Base-by-base conservation (phyloP, 202 grass and related monocot genomes). In the Panicum virgatum region DNA sequence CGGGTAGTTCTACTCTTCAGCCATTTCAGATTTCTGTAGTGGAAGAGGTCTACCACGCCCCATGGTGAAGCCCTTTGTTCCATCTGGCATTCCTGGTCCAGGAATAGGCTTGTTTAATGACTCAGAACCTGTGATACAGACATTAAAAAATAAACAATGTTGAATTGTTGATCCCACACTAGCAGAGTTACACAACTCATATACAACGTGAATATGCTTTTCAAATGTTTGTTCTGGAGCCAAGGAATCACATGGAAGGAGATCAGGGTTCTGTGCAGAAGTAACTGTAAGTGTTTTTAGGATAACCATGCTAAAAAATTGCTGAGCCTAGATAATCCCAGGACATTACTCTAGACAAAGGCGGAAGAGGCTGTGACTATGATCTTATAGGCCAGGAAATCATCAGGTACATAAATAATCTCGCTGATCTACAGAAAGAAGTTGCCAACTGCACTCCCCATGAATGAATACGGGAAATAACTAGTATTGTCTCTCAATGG, bases 11-110 rank as follows among this genome's bases (percentile, higher is more conserved):
- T 79, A 90, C 69, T 83, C 80, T 69, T 80, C 88, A 48, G 64
- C 42, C 14, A 76, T 84, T 34, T 69, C 69, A 14, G 26, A 59
- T 8, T 83, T 89, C 80, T 86, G 52, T 16, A 42, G 45, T 57
- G 69, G 62, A 62, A 88, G 25, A 72, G 83, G 80, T 83, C 64
- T 96, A 38, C 96, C 96, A 62, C 96, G 93, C 52, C 91, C 93
- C 80, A 92, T 63, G 18, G 86, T 46, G 59, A 99, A 99, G 22
- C 93, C 93, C 75, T 75, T 91, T 13, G 91, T 99, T 36, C 96
- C 96, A 87, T 94, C 91, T 39, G 91, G 93, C 93, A 96, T 96
- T 83, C 83, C 93, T 0, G 92, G 96, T 36, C 96, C 96, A 70
- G 91, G 66, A 77, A 96, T 36, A 65, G 90, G 87, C 76, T 92